Base-by-base conservation (phyloP, 768 basidiomycete genomes). In the Suillus americanus region DNA sequence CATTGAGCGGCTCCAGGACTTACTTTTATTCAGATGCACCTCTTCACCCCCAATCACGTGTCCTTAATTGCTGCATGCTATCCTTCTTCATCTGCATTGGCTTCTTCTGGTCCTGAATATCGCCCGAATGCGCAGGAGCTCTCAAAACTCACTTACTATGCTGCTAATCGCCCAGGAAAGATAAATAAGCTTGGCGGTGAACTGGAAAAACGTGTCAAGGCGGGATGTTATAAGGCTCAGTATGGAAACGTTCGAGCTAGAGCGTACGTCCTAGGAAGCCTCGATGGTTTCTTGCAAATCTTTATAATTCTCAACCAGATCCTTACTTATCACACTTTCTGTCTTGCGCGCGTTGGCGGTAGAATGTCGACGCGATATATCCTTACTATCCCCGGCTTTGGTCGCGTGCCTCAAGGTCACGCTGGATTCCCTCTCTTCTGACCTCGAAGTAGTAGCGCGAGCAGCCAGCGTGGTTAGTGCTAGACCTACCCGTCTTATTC, bases 51-150 rank as follows among this genome's bases (percentile, higher is more conserved):
- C 66, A 87, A 90, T 79, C 93, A 95, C 80, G 85, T 94, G 71
- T 86, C 88, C 70, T 87, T 95, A 66, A 85, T 96, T 73, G 86
- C 87, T 62, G 87, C 92, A 41, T 96, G 94, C 75, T 97, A 96
- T 74, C 95, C 95, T 18, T 86, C 92, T 9, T 79, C 87, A 50
- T 88, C 93, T 61, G 82, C 87, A 6, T 83, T 96, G 40, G 79
- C 89, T 61, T 86, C 90, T 20, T 83, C 92, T 25, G 91, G 86
- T 41, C 89, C 94, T 59, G 87, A 89, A 63, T 93, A 87, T 75
- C 84, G 84, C 14, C 92, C 93, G 14, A 94, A 94, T 69, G 82
- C 90, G 0, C 93, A 94, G 74, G 93, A 95, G 70, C 82, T 94
- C 18, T 94, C 93, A 60, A 85, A 89, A 20, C 81, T 95, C 59